phyloP scores from a whole-genome alignment of 208 protist species.

The Blastocrithidia nonstop region DNA sequence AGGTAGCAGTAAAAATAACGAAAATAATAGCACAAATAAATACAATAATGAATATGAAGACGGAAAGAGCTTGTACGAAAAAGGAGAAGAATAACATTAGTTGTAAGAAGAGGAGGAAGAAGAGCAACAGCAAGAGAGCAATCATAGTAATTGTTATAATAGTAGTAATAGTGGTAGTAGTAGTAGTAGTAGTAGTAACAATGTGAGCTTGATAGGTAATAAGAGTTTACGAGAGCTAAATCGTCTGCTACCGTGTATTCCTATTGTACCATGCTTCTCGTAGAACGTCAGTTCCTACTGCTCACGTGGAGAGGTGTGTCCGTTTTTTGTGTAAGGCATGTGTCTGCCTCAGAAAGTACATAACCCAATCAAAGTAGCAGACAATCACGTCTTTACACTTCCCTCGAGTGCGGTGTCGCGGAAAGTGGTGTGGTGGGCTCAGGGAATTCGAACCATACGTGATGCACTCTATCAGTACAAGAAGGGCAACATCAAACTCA shows the following conservation, averaged over 20 bases:
- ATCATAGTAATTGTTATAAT: background rate
- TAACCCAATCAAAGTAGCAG: conserved; percentile 23
- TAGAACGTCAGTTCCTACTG: conserved; percentile 51
- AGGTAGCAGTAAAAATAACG: too few species aligned
- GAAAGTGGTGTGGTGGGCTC: conserved; percentile 65
- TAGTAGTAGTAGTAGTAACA: background rate
- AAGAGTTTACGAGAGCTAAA: background rate
- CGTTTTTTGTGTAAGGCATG: conserved; percentile 70
- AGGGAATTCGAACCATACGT: conserved; percentile 51
- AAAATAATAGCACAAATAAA: too few species aligned
- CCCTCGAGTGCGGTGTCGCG: conserved; percentile 47
- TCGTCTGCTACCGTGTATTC: background rate
- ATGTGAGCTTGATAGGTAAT: too few species aligned
- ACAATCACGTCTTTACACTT: conserved; percentile 83
- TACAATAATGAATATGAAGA: too few species aligned
- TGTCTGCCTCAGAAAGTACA: conserved; percentile 64
- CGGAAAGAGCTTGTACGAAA: too few species aligned
- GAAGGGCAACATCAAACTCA: conserved; percentile 42
- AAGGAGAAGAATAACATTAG: background rate
- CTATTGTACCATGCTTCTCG: conserved; percentile 22
- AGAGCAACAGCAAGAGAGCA: background rate
- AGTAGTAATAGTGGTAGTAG: conserved; percentile 2
- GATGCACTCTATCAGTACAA: conserved; percentile 55
- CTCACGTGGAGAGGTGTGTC: conserved; percentile 48
- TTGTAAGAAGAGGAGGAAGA: conserved; percentile 2